Percentiles rank a stretch among this genome's conserved stretches.
Evolutionary conservation across 2,329 filamentous ascomycete genomes (phyloP).

Genomic region (Xylaria digitata): DNA sequence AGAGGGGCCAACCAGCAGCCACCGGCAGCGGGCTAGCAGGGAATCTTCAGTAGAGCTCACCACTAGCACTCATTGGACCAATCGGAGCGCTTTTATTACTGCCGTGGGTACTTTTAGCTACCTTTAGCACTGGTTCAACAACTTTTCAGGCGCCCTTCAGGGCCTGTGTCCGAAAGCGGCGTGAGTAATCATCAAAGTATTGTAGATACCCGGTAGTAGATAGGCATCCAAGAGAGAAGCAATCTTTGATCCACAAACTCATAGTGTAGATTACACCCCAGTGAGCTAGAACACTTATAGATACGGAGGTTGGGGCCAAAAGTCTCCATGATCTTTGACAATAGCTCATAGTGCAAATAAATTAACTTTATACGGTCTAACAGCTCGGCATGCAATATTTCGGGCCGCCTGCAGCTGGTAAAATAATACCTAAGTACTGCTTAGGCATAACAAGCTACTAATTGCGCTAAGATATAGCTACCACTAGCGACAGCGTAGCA

Average conservation of each 20-base stretch:
- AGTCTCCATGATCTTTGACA: too few relatives aligned
- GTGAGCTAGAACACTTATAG: constrained; percentile 1
- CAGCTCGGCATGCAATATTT: too few relatives aligned
- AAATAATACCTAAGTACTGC: too few relatives aligned
- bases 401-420: too few relatives aligned
- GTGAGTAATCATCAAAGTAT: background rate
- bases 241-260: constrained; percentile 8
- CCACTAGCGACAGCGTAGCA: too few relatives aligned
- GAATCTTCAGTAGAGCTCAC: constrained; percentile 2
- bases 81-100: constrained; percentile 25
- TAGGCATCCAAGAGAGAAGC: background rate
- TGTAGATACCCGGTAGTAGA: too few relatives aligned
- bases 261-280: constrained; percentile 12
- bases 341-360: too few relatives aligned
- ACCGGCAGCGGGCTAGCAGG: constrained; percentile 23
- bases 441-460: too few relatives aligned
- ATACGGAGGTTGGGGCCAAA: too few relatives aligned
- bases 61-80: constrained; percentile 11
- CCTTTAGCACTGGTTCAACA: background rate
- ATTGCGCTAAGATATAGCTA: too few relatives aligned
- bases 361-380: too few relatives aligned
- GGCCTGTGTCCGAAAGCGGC: constrained; percentile 37
- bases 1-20: too few relatives aligned
- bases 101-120: background rate
- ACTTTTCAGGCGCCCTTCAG: background rate